Percentiles rank a stretch among this genome's conserved stretches.
Conservation (phyloP, 2,329 filamentous ascomycete species). For the Alternaria solani region DNA sequence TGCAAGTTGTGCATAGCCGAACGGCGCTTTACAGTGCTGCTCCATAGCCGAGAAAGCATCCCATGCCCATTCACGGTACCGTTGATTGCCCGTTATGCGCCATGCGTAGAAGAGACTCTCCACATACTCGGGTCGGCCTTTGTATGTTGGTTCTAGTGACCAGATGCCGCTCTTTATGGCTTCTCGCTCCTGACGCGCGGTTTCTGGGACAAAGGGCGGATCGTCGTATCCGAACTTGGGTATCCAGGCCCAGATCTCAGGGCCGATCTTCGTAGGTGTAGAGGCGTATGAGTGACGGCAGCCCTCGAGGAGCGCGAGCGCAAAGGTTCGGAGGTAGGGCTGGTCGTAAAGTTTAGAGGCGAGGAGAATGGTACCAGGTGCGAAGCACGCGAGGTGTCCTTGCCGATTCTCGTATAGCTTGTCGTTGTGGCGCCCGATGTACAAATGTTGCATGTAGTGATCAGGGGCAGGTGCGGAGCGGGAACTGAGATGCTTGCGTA, state of each 20-base stretch:
- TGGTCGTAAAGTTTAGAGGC: conserved; percentile 46
- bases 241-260: conserved; percentile 51
- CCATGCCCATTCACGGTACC: conserved; percentile 55
- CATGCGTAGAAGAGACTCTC: conserved; percentile 53
- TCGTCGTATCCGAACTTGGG: conserved; percentile 48
- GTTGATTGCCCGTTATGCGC: conserved; percentile 51
- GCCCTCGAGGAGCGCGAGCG: conserved; percentile 52
- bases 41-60: conserved; percentile 51
- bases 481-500: conserved; percentile 47
- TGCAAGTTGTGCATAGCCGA: conserved; percentile 49
- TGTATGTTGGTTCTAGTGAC: conserved; percentile 43
- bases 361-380: conserved; percentile 52
- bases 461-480: conserved; percentile 47
- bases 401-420: conserved; percentile 50
- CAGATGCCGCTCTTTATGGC: conserved; percentile 45
- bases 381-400: conserved; percentile 52
- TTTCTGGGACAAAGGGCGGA: conserved; percentile 39
- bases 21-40: conserved; percentile 49
- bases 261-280: conserved; percentile 50
- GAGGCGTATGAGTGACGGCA: conserved; percentile 51
- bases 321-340: conserved; percentile 46
- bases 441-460: conserved; percentile 51
- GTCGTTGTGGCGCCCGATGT: conserved; percentile 47
- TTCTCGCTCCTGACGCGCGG: conserved; percentile 39
- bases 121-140: conserved; percentile 52